Percentiles rank a stretch among this genome's conserved stretches.
These are phyloP conservation scores for Bremia lactucae DNA, from an alignment of 352 stramenopile genomes.

Conservation along the genomic window DNA sequence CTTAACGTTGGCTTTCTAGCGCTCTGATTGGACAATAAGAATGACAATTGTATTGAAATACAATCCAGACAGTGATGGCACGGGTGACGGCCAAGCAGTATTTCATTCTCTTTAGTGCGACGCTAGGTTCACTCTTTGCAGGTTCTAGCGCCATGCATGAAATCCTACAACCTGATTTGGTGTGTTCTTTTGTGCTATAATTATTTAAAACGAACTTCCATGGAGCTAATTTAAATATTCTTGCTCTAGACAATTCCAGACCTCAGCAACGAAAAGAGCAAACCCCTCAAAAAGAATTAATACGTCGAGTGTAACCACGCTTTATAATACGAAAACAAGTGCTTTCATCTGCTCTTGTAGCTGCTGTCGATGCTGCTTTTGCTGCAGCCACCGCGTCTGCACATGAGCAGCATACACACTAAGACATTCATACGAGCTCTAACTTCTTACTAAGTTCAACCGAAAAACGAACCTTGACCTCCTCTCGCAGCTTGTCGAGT, in stretches of 20 bases:
- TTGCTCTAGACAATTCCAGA: conserved; percentile 38
- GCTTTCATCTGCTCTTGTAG: conserved; percentile 1
- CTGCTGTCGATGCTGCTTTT: conserved; percentile 39
- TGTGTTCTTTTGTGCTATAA: conserved; percentile 16
- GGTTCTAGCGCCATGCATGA: conserved; percentile 78
- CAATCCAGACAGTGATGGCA: conserved; percentile 31
- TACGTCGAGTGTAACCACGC: too few species aligned
- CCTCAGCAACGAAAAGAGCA: conserved; percentile 12
- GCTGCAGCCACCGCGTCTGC: conserved; percentile 39
- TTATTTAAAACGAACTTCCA: background rate
- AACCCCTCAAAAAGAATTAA: conserved; percentile 8
- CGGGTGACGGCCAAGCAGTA: conserved; percentile 68
- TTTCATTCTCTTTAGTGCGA: conserved; percentile 48
- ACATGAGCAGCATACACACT: conserved; percentile 1
- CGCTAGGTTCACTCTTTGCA: conserved; percentile 74
- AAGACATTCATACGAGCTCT: background rate
- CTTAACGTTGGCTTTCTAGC: conserved; percentile 23
- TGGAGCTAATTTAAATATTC: background rate
- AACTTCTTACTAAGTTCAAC: background rate
- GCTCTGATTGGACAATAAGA: conserved; percentile 18
- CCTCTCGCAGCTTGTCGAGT: conserved; percentile 49
- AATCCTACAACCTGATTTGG: conserved; percentile 72
- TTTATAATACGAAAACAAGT: too few species aligned
- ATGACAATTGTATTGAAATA: background rate
- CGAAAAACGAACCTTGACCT: conserved; percentile 43